Conservation (phyloP, 805 yeast species). For the Kluyveromyces siamensis region DNA sequence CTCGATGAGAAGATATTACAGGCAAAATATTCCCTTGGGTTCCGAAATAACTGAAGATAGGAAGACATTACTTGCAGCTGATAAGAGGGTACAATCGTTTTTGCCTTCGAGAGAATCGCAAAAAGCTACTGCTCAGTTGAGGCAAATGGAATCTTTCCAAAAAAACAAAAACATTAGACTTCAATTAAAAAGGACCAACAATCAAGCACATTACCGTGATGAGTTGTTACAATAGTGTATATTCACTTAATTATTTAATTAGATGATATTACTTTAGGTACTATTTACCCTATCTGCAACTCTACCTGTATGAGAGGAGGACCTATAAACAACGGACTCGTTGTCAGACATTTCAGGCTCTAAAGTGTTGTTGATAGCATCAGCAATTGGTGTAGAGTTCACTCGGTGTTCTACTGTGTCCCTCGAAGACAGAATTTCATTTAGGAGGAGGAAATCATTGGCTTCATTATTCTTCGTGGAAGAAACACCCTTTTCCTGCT, state of each 20-base stretch:
- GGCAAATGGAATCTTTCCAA: conserved; percentile 36
- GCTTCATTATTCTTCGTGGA: conserved; percentile 9
- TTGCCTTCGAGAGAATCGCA: conserved; percentile 52
- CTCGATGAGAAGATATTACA: conserved; percentile 57
- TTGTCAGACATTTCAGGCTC: conserved; percentile 5
- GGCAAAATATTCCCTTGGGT: conserved; percentile 48
- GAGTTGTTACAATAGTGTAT: conserved; percentile 38
- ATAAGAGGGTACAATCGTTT: conserved; percentile 49
- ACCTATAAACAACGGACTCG: conserved; percentile 6
- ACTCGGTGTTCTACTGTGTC: neutral
- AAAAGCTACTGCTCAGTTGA: conserved; percentile 41
- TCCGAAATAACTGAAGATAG: conserved; percentile 48
- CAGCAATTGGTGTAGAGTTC: conserved; percentile 1
- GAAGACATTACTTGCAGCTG: conserved; percentile 69
- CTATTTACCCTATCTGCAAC: neutral
- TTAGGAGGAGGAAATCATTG: conserved; percentile 8
- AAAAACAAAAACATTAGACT: conserved; percentile 33
- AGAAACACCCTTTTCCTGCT: conserved; percentile 8
- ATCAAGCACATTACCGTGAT: conserved; percentile 81
- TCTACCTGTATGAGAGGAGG: neutral
- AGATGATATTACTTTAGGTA: no score
- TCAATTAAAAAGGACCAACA: conserved; percentile 63
- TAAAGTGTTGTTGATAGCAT: conserved; percentile 1
- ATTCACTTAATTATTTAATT: no score
- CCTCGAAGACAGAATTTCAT: conserved; percentile 6